Base-by-base conservation (phyloP, 2,329 filamentous ascomycete species). In the Cercospora janseana region DNA sequence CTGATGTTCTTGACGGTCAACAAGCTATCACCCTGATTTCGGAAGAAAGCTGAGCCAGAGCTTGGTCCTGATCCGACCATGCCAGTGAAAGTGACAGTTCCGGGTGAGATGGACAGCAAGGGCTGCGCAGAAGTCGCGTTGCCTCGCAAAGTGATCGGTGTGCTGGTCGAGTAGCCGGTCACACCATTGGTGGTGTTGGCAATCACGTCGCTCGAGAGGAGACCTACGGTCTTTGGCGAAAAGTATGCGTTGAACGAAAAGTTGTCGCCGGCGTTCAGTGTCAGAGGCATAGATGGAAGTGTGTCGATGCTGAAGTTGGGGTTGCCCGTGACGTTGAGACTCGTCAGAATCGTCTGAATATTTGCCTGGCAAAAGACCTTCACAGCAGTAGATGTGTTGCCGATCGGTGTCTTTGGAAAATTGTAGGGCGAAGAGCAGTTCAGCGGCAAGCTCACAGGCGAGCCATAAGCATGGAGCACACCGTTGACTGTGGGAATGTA, bases 211-310 rank as follows among this genome's bases (percentile, higher is more conserved):
- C 48, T 51, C 6, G 48, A 51, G 9, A 51, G 48, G 9, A 34
- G 28, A 1, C 48, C 48, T 12, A 51, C 48, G 6, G 31, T 27
- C 15, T 31, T 40, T 4, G 48, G 48, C n/a, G 18, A 26, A 26
- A 51, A 51, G 16, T 34, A 21, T 9, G 48, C 48, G n/a, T 46
- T 37, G 27, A 51, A 46, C 4, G 41, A 37, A 42, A 51, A 51
- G 10, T 15, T 18, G 6, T 51, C 28, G 13, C 32, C 32, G 10
- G 42, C 13, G 4, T 31, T 28, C 10, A 51, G 42, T 9, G 31
- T 20, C 6, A 46, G 32, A 6, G 48, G 48, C 23, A 38, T 28
- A n/a, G 32, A 24, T 21, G 48, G 48, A 9, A 51, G 20, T 13
- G 24, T 32, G 7, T 45, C 41, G 12, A 38, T 32, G 6, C 23